phyloP scores from a whole-genome alignment of 2,329 filamentous ascomycete species.

The Trematosphaeria pertusa region DNA sequence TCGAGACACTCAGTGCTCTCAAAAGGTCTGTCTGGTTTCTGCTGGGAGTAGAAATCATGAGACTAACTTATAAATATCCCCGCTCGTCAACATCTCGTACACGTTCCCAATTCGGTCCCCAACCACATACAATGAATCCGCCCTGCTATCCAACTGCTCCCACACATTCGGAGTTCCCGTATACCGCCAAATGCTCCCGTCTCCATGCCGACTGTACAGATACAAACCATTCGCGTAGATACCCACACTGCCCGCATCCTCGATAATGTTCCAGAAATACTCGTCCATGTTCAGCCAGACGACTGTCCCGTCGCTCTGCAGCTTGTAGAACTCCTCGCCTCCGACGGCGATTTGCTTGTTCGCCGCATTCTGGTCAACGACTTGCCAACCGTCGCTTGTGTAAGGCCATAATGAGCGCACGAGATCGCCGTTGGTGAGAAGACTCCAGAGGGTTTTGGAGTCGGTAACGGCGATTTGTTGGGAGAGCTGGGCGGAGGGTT shows the following conservation, averaged over 20 bases:
- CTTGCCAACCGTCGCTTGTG: slow-evolving; percentile 23
- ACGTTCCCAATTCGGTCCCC: slow-evolving; percentile 32
- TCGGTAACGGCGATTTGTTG: slow-evolving; percentile 35
- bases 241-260: slow-evolving; percentile 18
- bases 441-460: slow-evolving; percentile 32
- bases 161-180: slow-evolving; percentile 33
- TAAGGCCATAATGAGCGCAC: slow-evolving; percentile 35
- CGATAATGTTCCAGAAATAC: slow-evolving; percentile 31
- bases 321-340: slow-evolving; percentile 38
- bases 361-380: slow-evolving; percentile 30
- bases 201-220: slow-evolving; percentile 31
- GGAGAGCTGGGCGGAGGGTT: slow-evolving; percentile 21
- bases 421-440: slow-evolving; percentile 32
- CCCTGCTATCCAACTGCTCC: slow-evolving; percentile 33
- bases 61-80: slow-evolving; percentile 32
- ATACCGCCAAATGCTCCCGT: slow-evolving; percentile 37
- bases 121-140: slow-evolving; percentile 16
- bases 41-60: too few species aligned
- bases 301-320: slow-evolving; percentile 31
- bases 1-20: too few species aligned
- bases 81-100: slow-evolving; percentile 26
- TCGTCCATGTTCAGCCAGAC: slow-evolving; percentile 32
- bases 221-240: slow-evolving; percentile 27
- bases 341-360: slow-evolving; percentile 34
- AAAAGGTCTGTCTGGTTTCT: too few species aligned